phyloP scores from a whole-genome alignment of 176 grass and related monocot genomes.

The Oryza meyeriana region DNA sequence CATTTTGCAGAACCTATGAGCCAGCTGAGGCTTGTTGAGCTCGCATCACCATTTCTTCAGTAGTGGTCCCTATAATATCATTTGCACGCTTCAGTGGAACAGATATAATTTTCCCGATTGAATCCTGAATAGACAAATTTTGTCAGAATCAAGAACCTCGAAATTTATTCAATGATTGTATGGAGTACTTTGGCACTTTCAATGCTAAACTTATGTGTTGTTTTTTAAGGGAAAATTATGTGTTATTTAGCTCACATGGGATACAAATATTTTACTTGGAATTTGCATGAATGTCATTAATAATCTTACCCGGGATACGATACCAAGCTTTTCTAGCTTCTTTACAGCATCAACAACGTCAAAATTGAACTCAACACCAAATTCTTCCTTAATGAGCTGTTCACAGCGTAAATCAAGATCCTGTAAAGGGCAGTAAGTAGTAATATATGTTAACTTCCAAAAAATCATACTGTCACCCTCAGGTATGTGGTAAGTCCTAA shows the following conservation, averaged over 20 bases:
- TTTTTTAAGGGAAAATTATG: too few species aligned
- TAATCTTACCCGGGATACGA: slow-evolving; percentile 82
- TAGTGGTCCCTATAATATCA: slow-evolving; percentile 89
- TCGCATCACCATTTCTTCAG: slow-evolving; percentile 78
- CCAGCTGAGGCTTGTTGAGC: slow-evolving; percentile 42
- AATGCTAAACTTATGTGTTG: neutral
- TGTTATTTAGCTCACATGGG: neutral
- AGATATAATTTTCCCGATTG: slow-evolving; percentile 52
- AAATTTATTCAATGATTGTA: neutral
- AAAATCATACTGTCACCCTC: too few species aligned
- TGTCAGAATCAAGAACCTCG: neutral
- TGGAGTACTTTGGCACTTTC: neutral
- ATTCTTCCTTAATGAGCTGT: slow-evolving; percentile 81
- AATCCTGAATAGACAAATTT: slow-evolving; percentile 53
- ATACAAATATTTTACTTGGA: neutral
- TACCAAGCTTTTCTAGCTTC: slow-evolving; percentile 85
- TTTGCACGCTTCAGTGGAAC: slow-evolving; percentile 79
- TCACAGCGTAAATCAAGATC: slow-evolving; percentile 83
- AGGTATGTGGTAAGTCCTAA: neutral
- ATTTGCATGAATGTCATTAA: neutral
- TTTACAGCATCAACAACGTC: slow-evolving; percentile 82
- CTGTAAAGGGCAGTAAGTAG: slow-evolving; percentile 32
- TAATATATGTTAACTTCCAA: neutral
- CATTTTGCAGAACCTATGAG: slow-evolving; percentile 12
- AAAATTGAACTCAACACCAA: slow-evolving; percentile 73